Conservation (phyloP, 2,329 filamentous ascomycete species). For the Cladorrhinum sp. region DNA sequence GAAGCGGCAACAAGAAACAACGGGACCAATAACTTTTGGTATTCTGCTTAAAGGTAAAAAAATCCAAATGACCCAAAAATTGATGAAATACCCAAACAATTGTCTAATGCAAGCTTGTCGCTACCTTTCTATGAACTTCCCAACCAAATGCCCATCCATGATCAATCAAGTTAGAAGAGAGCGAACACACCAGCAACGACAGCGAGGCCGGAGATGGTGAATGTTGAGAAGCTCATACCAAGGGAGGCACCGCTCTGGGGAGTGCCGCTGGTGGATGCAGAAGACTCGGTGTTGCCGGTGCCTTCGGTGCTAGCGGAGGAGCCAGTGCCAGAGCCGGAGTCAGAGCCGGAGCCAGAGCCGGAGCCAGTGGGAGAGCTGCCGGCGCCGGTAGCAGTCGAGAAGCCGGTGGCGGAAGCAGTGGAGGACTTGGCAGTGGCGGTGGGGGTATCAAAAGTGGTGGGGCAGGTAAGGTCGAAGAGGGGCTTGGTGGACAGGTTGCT, state of each 20-base stretch:
- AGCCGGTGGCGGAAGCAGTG: conserved; percentile 20
- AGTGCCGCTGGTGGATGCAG: conserved; percentile 10
- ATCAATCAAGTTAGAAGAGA: conserved; percentile 21
- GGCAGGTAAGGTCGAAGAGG: conserved; percentile 53
- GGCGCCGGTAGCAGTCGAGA: conserved; percentile 19
- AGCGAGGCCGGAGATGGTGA: conserved; percentile 22
- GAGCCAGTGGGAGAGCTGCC: conserved; percentile 21
- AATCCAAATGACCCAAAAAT: background rate
- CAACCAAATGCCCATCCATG: background rate
- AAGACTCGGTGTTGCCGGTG: no score
- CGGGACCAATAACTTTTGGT: background rate
- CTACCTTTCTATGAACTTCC: background rate
- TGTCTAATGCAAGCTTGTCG: conserved; percentile 7
- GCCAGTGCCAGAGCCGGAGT: conserved; percentile 17
- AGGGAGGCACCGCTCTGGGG: conserved; percentile 11
- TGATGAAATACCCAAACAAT: background rate
- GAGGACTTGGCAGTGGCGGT: conserved; percentile 26
- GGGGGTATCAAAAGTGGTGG: conserved; percentile 39
- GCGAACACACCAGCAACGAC: conserved; percentile 27
- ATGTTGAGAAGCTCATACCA: conserved; percentile 20
- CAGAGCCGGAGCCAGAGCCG: conserved; percentile 17
- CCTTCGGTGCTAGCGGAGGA: conserved; percentile 21
- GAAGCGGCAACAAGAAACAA: no score
- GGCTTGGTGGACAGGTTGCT: conserved; percentile 50
- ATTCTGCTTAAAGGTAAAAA: background rate